These are phyloP conservation scores for Aspergillus costaricaensis DNA, from an alignment of 2,329 filamentous ascomycete genomes.

Conservation along the genomic window DNA sequence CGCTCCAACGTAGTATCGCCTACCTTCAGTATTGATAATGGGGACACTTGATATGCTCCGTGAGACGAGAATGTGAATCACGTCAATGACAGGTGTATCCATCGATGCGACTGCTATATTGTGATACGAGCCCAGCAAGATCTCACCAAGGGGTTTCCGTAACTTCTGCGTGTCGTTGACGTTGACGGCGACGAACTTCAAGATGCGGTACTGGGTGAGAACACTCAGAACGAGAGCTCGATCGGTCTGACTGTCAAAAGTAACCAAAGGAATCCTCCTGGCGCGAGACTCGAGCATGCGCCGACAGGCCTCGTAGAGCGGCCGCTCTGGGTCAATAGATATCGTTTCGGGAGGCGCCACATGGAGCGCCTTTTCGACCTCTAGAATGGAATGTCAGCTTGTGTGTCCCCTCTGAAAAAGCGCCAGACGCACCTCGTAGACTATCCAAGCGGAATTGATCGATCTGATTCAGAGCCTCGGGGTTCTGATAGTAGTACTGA, in stretches of 20 bases:
- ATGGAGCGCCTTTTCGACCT: slow-evolving; percentile 92
- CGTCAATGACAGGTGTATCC: slow-evolving; percentile 88
- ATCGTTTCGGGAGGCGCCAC: slow-evolving; percentile 90
- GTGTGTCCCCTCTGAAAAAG: neutral
- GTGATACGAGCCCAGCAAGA: slow-evolving; percentile 81
- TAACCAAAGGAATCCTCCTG: slow-evolving; percentile 88
- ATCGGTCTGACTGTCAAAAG: slow-evolving; percentile 90
- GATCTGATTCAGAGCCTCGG: slow-evolving; percentile 82
- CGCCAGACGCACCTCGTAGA: slow-evolving; percentile 68
- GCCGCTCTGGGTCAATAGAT: slow-evolving; percentile 87
- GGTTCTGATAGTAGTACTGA: slow-evolving; percentile 98
- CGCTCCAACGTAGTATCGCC: neutral
- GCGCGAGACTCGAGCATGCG: slow-evolving; percentile 93
- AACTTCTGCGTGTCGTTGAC: slow-evolving; percentile 83
- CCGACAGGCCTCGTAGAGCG: slow-evolving; percentile 92
- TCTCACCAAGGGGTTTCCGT: slow-evolving; percentile 81
- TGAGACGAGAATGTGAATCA: slow-evolving; percentile 90
- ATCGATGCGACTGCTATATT: slow-evolving; percentile 81
- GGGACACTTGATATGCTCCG: slow-evolving; percentile 93
- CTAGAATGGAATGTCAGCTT: slow-evolving; percentile 50
- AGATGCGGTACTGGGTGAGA: slow-evolving; percentile 95
- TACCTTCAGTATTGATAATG: slow-evolving; percentile 76
- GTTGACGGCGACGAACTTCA: slow-evolving; percentile 98
- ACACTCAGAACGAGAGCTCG: slow-evolving; percentile 93
- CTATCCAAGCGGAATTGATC: slow-evolving; percentile 93